Percentiles rank a stretch among this genome's conserved stretches.
phyloP scores from a whole-genome alignment of 2,329 filamentous ascomycete genomes.

The Thelonectria olida region DNA sequence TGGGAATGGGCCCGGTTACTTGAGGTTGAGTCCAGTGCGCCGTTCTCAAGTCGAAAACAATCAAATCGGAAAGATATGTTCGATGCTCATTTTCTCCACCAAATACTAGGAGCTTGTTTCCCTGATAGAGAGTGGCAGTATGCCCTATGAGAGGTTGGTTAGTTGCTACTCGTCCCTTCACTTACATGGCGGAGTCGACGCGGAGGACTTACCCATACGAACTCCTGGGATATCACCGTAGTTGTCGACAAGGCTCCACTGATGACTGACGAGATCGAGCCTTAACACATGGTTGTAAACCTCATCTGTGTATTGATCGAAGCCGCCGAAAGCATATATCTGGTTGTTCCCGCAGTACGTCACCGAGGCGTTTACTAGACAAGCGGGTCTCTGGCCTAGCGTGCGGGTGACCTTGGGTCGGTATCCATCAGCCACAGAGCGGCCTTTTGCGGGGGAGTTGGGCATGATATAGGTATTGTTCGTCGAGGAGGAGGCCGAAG shows the following conservation, averaged over 20 bases:
- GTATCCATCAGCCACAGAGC: conserved; percentile 76
- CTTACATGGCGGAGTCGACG: background rate
- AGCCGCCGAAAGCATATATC: conserved; percentile 98
- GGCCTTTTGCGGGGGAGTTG: conserved; percentile 78
- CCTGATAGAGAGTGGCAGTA: conserved; percentile 92
- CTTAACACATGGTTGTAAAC: conserved; percentile 97
- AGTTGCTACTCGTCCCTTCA: background rate
- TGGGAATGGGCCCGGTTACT: conserved; percentile 83
- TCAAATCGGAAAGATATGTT: conserved; percentile 93
- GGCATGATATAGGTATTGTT: conserved; percentile 92
- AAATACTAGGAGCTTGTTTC: conserved; percentile 95
- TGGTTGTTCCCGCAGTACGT: conserved; percentile 98
- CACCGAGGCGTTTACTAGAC: conserved; percentile 96
- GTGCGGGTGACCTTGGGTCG: conserved; percentile 85
- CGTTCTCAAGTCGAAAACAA: conserved; percentile 93
- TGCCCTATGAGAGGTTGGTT: conserved; percentile 68
- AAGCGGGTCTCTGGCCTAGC: conserved; percentile 84
- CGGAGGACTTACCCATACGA: conserved; percentile 79
- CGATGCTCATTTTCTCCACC: conserved; percentile 98
- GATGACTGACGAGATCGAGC: conserved; percentile 85
- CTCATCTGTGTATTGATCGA: conserved; percentile 98
- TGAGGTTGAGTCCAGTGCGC: conserved; percentile 95
- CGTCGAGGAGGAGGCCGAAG: conserved; percentile 54
- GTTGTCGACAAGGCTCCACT: conserved; percentile 97
- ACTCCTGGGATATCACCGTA: conserved; percentile 98